A percentile compares a stretch with the other conserved stretches of the same genome.
Conservation (phyloP, 1,284 basidiomycete genomes). For the Papiliotrema flavescens region DNA sequence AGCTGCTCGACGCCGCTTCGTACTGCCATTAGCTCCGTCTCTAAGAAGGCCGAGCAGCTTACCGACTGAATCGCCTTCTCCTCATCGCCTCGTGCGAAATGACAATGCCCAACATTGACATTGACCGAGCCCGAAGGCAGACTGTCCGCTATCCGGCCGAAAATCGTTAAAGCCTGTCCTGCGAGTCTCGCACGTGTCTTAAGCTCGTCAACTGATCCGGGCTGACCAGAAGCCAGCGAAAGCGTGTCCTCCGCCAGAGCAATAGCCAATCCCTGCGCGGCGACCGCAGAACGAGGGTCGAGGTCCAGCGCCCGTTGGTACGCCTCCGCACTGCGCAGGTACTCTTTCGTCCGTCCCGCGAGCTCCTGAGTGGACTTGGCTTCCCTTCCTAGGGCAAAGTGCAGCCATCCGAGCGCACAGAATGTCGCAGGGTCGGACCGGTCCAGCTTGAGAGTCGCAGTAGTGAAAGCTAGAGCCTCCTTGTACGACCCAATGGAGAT, state of each 20-base stretch:
- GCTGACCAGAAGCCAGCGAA: conserved; percentile 48
- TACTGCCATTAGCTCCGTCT: conserved; percentile 58
- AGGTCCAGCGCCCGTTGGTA: conserved; percentile 82
- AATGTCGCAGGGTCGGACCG: conserved; percentile 85
- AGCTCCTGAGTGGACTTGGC: conserved; percentile 53
- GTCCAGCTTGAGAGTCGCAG: conserved; percentile 74
- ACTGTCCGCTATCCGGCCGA: conserved; percentile 82
- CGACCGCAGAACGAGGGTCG: conserved; percentile 78
- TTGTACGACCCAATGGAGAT: conserved; percentile 56
- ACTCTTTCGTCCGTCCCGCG: conserved; percentile 69
- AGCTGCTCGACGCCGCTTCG: conserved; percentile 74
- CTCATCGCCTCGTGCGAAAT: conserved; percentile 84
- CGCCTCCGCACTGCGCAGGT: conserved; percentile 76
- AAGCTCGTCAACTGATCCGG: conserved; percentile 58
- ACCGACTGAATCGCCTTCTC: conserved; percentile 91
- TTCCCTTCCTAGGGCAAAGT: conserved; percentile 75
- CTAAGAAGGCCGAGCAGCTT: conserved; percentile 46
- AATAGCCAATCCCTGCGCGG: conserved; percentile 89
- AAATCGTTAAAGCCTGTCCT: conserved; percentile 77
- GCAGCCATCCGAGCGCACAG: conserved; percentile 79
- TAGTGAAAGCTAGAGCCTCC: conserved; percentile 78
- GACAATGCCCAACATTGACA: conserved; percentile 91
- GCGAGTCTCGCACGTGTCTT: conserved; percentile 62
- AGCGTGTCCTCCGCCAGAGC: conserved; percentile 84
- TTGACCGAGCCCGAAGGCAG: conserved; percentile 81